Conservation (phyloP, 495 filamentous ascomycete species). For the Penicillium parvum region DNA sequence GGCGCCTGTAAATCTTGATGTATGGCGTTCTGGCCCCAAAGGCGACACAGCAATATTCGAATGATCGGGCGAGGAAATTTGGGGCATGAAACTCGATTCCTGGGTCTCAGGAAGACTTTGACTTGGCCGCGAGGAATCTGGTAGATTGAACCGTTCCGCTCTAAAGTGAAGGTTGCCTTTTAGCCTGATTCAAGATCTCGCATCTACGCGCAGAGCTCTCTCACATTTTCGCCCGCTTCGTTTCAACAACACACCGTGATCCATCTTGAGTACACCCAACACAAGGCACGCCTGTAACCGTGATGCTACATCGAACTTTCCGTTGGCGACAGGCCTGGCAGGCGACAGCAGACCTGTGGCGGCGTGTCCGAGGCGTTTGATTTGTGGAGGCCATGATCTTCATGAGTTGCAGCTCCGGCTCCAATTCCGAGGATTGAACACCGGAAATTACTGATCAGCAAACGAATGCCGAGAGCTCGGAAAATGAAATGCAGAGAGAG, state of each 20-base stretch:
- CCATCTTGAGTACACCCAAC: slow-evolving; percentile 29
- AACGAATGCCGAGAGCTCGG: no score
- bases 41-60: no score
- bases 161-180: neutral
- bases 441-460: no score
- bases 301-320: slow-evolving; percentile 33
- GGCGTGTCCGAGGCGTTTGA: slow-evolving; percentile 15
- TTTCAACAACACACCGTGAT: slow-evolving; percentile 22
- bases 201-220: neutral
- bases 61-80: no score
- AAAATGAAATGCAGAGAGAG: no score
- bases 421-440: neutral
- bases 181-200: neutral
- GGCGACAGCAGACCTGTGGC: slow-evolving; percentile 31
- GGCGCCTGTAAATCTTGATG: neutral
- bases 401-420: neutral
- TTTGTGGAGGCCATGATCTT: neutral
- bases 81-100: no score
- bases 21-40: neutral
- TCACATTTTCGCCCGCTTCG: slow-evolving; percentile 8
- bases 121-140: no score
- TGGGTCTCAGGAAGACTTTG: no score
- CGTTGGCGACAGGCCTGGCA: slow-evolving; percentile 30
- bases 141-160: no score
- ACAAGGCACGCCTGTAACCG: slow-evolving; percentile 30